Evolutionary conservation across 148 eudicot genomes (phyloP).

Genomic region (Amaranthus hypochondriacus): DNA sequence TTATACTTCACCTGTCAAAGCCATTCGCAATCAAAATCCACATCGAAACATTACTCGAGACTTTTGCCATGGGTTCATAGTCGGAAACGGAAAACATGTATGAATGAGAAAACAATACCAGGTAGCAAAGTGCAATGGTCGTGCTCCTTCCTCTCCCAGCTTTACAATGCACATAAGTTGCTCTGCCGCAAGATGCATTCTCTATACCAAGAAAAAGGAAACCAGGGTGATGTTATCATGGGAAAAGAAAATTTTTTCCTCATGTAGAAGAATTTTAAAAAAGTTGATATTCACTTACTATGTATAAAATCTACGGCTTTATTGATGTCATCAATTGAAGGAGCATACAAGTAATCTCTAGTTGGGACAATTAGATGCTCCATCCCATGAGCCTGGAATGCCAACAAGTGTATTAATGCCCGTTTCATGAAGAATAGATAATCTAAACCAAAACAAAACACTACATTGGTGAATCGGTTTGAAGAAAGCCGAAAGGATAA

Average conservation of each 20-base stretch:
- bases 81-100: too few species aligned
- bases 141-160: slow-evolving; percentile 96
- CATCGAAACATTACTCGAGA: background rate
- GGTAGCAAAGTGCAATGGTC: slow-evolving; percentile 71
- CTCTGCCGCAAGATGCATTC: slow-evolving; percentile 51
- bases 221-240: background rate
- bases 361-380: slow-evolving; percentile 75
- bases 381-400: slow-evolving; percentile 54
- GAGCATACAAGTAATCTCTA: slow-evolving; percentile 76
- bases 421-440: background rate
- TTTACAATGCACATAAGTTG: slow-evolving; percentile 93
- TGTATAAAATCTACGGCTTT: slow-evolving; percentile 71
- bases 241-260: background rate
- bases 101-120: slow-evolving; percentile 35
- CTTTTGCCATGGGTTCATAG: background rate
- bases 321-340: slow-evolving; percentile 56
- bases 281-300: slow-evolving; percentile 34
- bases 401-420: background rate
- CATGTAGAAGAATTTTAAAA: slow-evolving; percentile 4
- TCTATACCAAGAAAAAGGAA: slow-evolving; percentile 25
- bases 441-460: background rate
- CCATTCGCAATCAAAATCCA: background rate
- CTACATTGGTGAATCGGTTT: background rate
- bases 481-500: too few species aligned
- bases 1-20: slow-evolving; percentile 51